A percentile compares a stretch with the other conserved stretches of the same genome.
Evolutionary conservation across 768 basidiomycete genomes (phyloP).

Genomic region (Lenzites betulinus): DNA sequence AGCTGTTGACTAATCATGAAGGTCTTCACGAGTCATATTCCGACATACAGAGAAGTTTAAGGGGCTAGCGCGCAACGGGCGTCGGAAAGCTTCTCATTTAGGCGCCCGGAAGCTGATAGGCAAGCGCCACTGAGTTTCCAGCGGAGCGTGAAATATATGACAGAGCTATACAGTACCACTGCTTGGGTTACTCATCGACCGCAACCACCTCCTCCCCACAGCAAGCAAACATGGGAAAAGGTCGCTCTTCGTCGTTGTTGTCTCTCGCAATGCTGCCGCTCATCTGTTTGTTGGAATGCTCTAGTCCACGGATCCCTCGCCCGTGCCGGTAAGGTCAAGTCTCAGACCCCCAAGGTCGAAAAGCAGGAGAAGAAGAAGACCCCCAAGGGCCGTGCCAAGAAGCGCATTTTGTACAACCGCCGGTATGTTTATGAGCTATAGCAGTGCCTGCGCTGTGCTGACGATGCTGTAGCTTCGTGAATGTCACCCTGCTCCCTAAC

Average conservation of each 20-base stretch:
- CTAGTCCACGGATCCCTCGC: constrained; percentile 98
- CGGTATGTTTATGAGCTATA: constrained; percentile 52
- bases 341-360: constrained; percentile 97
- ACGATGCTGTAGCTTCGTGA: constrained; percentile 69
- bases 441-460: constrained; percentile 3
- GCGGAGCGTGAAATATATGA: constrained; percentile 10
- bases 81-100: too few relatives aligned
- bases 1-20: too few relatives aligned
- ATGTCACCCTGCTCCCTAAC: constrained; percentile 86
- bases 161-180: constrained; percentile 27
- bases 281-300: constrained; percentile 10
- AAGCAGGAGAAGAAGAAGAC: constrained; percentile 99
- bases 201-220: constrained; percentile 43
- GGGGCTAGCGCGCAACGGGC: too few relatives aligned
- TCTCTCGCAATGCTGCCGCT: constrained; percentile 5
- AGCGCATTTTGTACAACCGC: constrained; percentile 91
- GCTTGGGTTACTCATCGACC: constrained; percentile 31
- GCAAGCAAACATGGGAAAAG: constrained; percentile 77
- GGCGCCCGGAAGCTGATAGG: background rate
- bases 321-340: constrained; percentile 99
- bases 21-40: too few relatives aligned
- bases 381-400: constrained; percentile 97
- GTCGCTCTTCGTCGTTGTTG: constrained; percentile 35
- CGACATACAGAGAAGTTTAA: too few relatives aligned
- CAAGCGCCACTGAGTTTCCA: background rate